Conservation (phyloP, 768 basidiomycete genomes). For the Paxillus ammoniavirescens region DNA sequence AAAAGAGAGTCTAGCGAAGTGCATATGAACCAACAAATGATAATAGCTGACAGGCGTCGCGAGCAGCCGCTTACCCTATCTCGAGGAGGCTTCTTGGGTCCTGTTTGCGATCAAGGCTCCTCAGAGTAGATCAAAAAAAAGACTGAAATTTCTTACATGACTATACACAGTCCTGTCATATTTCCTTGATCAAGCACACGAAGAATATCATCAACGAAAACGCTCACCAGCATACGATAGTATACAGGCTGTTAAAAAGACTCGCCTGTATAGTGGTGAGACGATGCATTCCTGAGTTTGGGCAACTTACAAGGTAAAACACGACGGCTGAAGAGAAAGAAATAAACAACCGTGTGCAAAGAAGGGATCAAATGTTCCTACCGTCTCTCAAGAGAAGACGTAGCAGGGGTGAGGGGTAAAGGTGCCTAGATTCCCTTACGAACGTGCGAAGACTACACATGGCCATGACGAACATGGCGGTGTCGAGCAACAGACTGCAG, state of each 20-base stretch:
- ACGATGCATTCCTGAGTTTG: not conserved
- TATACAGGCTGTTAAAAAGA: constrained; percentile 1
- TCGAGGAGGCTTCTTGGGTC: constrained; percentile 9
- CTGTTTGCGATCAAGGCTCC: not conserved
- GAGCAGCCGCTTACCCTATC: not conserved
- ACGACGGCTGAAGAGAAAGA: not conserved
- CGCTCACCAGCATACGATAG: constrained; percentile 15
- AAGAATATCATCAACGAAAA: not conserved
- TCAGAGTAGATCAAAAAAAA: not conserved
- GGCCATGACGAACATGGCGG: not conserved
- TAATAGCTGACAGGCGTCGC: not conserved
- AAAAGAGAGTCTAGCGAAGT: constrained; percentile 8
- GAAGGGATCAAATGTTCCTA: not conserved
- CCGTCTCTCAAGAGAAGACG: constrained; percentile 13
- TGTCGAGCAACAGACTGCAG: constrained; percentile 11
- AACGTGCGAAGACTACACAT: constrained; percentile 6
- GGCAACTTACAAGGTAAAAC: not conserved
- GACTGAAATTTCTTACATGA: constrained; percentile 5
- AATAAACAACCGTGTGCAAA: not conserved
- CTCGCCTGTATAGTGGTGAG: not conserved
- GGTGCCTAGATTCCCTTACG: not conserved
- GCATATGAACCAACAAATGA: not conserved
- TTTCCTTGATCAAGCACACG: not conserved
- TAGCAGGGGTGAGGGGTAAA: constrained; percentile 10
- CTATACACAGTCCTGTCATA: constrained; percentile 7